phyloP scores from a whole-genome alignment of 768 basidiomycete genomes.

The Tulasnella sp. region DNA sequence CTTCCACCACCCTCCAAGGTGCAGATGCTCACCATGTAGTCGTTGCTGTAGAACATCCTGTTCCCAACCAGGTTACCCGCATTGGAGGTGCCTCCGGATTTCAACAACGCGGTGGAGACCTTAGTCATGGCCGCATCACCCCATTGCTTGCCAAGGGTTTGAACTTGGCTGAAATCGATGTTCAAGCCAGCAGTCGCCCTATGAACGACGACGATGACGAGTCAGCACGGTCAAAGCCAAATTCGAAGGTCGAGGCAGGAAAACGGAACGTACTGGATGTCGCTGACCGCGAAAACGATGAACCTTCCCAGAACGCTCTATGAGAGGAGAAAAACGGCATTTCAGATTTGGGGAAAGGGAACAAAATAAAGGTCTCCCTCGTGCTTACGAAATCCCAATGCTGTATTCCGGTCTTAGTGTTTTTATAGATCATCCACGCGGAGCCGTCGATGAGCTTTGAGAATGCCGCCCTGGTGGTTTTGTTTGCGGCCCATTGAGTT shows the following conservation, averaged over 20 bases:
- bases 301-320: slow-evolving; percentile 58
- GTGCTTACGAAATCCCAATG: slow-evolving; percentile 63
- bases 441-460: slow-evolving; percentile 45
- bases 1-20: slow-evolving; percentile 22
- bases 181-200: slow-evolving; percentile 49
- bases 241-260: too few relatives aligned
- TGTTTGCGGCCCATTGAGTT: slow-evolving; percentile 38
- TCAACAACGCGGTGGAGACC: slow-evolving; percentile 32
- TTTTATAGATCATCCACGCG: slow-evolving; percentile 60
- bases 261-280: slow-evolving; percentile 25
- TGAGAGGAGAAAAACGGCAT: slow-evolving; percentile 34
- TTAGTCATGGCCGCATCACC: slow-evolving; percentile 31
- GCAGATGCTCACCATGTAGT: slow-evolving; percentile 21
- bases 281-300: slow-evolving; percentile 47
- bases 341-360: too few relatives aligned
- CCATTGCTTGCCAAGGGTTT: slow-evolving; percentile 43
- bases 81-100: slow-evolving; percentile 36
- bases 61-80: slow-evolving; percentile 38
- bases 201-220: too few relatives aligned
- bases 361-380: slow-evolving; percentile 29
- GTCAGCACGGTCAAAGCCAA: too few relatives aligned
- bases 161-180: slow-evolving; percentile 42
- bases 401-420: slow-evolving; percentile 41
- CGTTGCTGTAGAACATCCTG: slow-evolving; percentile 52
- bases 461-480: slow-evolving; percentile 38